Evolutionary conservation across 768 basidiomycete species (phyloP).

Genomic region (Mycena alexandri): DNA sequence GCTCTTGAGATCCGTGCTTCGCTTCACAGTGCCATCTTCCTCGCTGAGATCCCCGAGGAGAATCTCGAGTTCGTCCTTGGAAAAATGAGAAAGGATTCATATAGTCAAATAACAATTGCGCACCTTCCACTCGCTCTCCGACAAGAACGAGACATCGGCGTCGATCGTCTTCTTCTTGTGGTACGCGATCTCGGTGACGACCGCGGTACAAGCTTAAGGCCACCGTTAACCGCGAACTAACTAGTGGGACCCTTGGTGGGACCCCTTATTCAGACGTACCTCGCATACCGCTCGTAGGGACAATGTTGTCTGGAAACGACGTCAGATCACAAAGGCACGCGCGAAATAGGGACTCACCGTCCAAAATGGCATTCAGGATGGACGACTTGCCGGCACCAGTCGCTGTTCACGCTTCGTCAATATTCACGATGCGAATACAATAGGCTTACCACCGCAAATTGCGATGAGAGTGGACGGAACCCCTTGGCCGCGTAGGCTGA

Average conservation of each 20-base stretch:
- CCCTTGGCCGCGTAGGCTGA: slow-evolving; percentile 62
- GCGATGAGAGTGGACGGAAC: slow-evolving; percentile 71
- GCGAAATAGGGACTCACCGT: slow-evolving; percentile 51
- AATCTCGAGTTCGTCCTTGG: slow-evolving; percentile 58
- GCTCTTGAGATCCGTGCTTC: slow-evolving; percentile 66
- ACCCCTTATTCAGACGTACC: slow-evolving; percentile 48
- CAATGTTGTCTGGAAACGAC: slow-evolving; percentile 62
- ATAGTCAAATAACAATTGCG: not conserved
- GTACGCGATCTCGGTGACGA: slow-evolving; percentile 72
- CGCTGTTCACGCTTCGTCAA: slow-evolving; percentile 47
- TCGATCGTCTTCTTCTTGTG: slow-evolving; percentile 68
- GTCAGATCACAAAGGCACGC: slow-evolving; percentile 7
- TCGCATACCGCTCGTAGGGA: slow-evolving; percentile 76
- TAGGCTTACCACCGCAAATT: slow-evolving; percentile 68
- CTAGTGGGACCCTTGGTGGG: not conserved
- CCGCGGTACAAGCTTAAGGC: slow-evolving; percentile 71
- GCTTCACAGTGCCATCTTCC: slow-evolving; percentile 67
- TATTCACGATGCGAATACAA: not conserved
- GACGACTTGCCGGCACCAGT: slow-evolving; percentile 76
- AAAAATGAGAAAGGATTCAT: not conserved
- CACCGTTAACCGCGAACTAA: not conserved
- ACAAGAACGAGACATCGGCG: slow-evolving; percentile 71
- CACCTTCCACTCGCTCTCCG: slow-evolving; percentile 67
- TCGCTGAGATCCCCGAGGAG: slow-evolving; percentile 70
- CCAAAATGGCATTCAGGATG: slow-evolving; percentile 70